Evolutionary conservation across 495 filamentous ascomycete genomes (phyloP).

Genomic region (Hypoxylon fuscum): DNA sequence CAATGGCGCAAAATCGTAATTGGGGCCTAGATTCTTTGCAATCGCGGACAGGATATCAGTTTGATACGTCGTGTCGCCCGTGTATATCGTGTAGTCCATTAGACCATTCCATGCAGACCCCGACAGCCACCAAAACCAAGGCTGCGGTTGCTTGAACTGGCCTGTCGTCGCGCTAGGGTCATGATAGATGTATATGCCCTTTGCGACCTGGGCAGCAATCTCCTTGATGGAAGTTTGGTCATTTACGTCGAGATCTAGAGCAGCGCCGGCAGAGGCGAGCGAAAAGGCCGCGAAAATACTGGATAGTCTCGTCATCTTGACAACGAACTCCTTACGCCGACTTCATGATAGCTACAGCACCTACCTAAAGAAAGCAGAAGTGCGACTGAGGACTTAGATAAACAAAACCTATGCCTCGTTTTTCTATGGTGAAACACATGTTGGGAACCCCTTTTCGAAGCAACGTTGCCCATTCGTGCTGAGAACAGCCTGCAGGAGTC

Average conservation of each 20-base stretch:
- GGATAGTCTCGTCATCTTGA: constrained; percentile 38
- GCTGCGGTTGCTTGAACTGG: constrained; percentile 67
- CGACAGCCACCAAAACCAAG: constrained; percentile 86
- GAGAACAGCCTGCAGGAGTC: constrained; percentile 22
- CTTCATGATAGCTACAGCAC: constrained; percentile 1
- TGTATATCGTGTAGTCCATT: constrained; percentile 85
- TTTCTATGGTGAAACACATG: constrained; percentile 20
- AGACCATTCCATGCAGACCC: constrained; percentile 79
- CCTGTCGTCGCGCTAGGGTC: constrained; percentile 73
- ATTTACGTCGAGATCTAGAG: constrained; percentile 30
- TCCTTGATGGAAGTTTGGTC: constrained; percentile 49
- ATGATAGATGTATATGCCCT: constrained; percentile 70
- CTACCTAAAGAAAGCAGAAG: background rate
- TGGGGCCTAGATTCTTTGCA: constrained; percentile 73
- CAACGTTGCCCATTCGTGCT: constrained; percentile 30
- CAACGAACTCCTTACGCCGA: background rate
- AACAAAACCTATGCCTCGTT: background rate
- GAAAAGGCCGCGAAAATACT: constrained; percentile 12
- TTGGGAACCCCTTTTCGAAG: constrained; percentile 20
- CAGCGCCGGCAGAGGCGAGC: constrained; percentile 21
- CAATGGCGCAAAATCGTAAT: constrained; percentile 75
- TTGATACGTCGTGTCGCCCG: constrained; percentile 79
- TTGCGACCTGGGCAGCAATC: constrained; percentile 54
- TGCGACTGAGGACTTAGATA: background rate
- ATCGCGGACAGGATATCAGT: constrained; percentile 71